Base-by-base conservation (phyloP, 495 filamentous ascomycete species). In the Gamarada debralockiae region DNA sequence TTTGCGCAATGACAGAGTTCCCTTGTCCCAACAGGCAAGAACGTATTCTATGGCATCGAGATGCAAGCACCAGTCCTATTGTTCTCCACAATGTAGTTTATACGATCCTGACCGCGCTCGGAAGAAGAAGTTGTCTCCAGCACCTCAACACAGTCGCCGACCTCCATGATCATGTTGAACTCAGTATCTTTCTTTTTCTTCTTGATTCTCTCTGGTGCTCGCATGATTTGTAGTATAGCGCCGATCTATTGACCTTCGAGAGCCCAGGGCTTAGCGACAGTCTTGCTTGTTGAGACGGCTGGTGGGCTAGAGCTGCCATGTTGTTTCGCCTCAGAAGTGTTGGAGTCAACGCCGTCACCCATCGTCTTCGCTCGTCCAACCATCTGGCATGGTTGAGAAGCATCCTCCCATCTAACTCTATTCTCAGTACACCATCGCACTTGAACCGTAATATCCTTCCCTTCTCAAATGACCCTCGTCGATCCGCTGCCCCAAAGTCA, bases 131-230 rank as follows among this genome's bases (percentile, higher is more conserved):
- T 3, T 3, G 3, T 42, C 2, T 42, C 40, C 17, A 42, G 2
- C 3, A 42, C 40, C 17, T 42, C 40, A 17, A 12, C n/a, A 17
- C 18, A 21, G 20, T 42, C 40, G 10, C 40, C 40, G 18, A 42
- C 40, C 17, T 42, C 40, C 13, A 42, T 21, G 17, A 42, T 42
- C 40, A 42, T 42, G 40, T 42, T 42, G 40, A 42, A 42, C 14
- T 42, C 40, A 4, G 14, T 12, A 21, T 17, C 40, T 12, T 22
- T 42, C 40, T 12, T 17, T 3, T 17, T 22, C 17, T 42, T 42
- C 40, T 42, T 42, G 40, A 42, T 42, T 42, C 40, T 18, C 18
- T 42, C 40, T 3, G 40, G 40, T 3, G 17, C 17, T 10, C 40
- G 40, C 40, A 42, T 42, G n/a, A 42, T 17, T 17, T 42, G 40